Percentiles rank a stretch among this genome's conserved stretches.
Evolutionary conservation across 2,329 filamentous ascomycete species (phyloP).

Genomic region (Leptographium wingfieldii): DNA sequence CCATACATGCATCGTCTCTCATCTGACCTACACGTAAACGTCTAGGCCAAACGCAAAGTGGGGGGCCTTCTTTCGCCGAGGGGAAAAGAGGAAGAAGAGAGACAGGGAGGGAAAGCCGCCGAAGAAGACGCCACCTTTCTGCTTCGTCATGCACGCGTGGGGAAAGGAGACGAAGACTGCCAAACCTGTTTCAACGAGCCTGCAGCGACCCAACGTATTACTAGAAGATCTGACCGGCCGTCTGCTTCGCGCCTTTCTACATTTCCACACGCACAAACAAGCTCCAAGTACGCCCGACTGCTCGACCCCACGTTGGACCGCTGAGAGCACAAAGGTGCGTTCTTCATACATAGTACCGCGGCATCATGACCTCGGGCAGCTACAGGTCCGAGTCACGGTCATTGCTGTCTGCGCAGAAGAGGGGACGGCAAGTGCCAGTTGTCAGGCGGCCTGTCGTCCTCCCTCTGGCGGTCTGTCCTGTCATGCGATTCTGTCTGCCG

Average conservation of each 20-base stretch:
- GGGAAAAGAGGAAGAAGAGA: not conserved
- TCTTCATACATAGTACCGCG: not conserved
- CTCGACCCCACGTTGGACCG: too few relatives aligned
- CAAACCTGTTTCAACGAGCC: too few relatives aligned
- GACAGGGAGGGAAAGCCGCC: not conserved
- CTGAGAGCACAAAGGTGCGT: not conserved
- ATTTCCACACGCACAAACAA: too few relatives aligned
- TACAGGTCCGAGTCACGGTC: not conserved
- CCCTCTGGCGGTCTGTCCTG: not conserved
- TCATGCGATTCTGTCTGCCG: not conserved
- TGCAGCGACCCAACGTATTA: too few relatives aligned
- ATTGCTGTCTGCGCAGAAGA: not conserved
- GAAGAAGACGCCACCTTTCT: not conserved
- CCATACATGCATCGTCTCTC: conserved; percentile 9
- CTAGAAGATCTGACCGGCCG: too few relatives aligned
- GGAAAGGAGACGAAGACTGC: too few relatives aligned
- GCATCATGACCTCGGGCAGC: not conserved
- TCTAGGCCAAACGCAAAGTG: not conserved
- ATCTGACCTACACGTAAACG: conserved; percentile 7
- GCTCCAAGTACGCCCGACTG: too few relatives aligned
- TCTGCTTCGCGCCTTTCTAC: too few relatives aligned
- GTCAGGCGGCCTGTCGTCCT: not conserved
- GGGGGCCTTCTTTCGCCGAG: not conserved
- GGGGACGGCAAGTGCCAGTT: conserved; percentile 1
- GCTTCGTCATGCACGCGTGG: not conserved